Conservation (phyloP, 345 rosid species). For the Eucalyptus tenuipes region DNA sequence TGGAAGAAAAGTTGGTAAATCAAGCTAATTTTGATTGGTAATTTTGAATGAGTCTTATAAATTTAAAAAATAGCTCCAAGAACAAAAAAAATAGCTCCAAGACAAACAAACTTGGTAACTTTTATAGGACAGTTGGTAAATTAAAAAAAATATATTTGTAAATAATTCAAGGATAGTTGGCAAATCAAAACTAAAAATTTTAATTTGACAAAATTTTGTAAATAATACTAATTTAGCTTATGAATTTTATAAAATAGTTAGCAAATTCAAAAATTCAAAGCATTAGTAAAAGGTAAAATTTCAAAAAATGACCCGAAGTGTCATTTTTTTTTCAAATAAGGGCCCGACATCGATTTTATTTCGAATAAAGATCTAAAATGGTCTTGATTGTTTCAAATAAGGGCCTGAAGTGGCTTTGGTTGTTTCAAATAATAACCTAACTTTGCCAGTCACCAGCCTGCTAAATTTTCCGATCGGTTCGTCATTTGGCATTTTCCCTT, state of each 20-base stretch:
- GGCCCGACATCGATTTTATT: too few species aligned
- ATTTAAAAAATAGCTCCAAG: not conserved
- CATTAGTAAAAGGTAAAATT: not conserved
- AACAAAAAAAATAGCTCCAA: not conserved
- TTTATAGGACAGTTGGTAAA: not conserved
- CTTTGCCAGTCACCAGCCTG: rapidly evolving
- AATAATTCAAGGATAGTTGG: not conserved
- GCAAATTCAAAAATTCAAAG: not conserved
- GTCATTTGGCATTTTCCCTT: too few species aligned
- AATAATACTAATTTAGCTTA: not conserved
- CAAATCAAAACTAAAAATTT: not conserved
- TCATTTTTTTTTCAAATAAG: too few species aligned
- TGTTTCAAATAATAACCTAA: too few species aligned
- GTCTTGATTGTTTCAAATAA: too few species aligned
- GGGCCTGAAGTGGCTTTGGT: too few species aligned
- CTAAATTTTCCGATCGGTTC: rapidly evolving
- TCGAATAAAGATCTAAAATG: rapidly evolving
- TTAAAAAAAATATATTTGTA: too few species aligned
- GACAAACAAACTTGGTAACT: not conserved
- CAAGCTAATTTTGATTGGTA: not conserved
- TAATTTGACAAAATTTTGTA: not conserved
- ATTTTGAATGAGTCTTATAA: not conserved
- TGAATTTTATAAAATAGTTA: not conserved
- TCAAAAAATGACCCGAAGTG: too few species aligned
- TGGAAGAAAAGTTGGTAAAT: not conserved